Evolutionary conservation across 2,329 filamentous ascomycete genomes (phyloP).

Genomic region (Beauveria bassiana): DNA sequence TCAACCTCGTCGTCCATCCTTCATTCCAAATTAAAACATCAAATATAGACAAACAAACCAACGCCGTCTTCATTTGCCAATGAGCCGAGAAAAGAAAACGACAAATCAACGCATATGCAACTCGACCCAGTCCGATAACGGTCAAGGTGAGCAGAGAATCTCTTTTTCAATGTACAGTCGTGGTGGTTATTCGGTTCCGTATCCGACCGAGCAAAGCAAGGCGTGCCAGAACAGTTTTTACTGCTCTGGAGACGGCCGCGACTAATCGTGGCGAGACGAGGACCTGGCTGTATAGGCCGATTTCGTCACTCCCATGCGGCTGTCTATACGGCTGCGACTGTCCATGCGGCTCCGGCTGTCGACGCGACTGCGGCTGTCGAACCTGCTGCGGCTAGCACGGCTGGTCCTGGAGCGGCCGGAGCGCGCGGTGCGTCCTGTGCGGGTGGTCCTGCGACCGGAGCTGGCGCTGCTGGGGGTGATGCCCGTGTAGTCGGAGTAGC

Average conservation of each 20-base stretch:
- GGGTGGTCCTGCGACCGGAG: conserved; percentile 35
- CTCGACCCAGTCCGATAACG: background rate
- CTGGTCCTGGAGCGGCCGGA: conserved; percentile 17
- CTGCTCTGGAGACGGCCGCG: background rate
- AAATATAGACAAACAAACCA: background rate
- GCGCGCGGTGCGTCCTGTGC: conserved; percentile 14
- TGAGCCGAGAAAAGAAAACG: background rate
- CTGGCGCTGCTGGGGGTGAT: conserved; percentile 41
- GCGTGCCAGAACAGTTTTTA: too few species aligned
- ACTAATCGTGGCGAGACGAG: conserved; percentile 11
- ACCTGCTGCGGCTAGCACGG: conserved; percentile 16
- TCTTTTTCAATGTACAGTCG: background rate
- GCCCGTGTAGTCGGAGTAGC: conserved; percentile 37
- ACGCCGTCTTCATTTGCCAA: background rate
- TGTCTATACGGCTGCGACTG: background rate
- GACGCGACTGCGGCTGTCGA: conserved; percentile 5
- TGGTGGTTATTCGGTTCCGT: background rate
- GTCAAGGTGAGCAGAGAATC: background rate
- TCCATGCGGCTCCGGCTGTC: conserved; percentile 1
- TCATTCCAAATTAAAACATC: background rate
- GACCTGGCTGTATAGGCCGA: conserved; percentile 25
- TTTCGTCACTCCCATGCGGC: conserved; percentile 12
- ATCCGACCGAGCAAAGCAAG: too few species aligned
- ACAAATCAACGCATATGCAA: background rate
- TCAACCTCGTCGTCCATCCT: background rate